Evolutionary conservation across 768 basidiomycete species (phyloP), one percentile per base, ranked within the genome.

Genomic region (Neoboletus magnificus): DNA sequence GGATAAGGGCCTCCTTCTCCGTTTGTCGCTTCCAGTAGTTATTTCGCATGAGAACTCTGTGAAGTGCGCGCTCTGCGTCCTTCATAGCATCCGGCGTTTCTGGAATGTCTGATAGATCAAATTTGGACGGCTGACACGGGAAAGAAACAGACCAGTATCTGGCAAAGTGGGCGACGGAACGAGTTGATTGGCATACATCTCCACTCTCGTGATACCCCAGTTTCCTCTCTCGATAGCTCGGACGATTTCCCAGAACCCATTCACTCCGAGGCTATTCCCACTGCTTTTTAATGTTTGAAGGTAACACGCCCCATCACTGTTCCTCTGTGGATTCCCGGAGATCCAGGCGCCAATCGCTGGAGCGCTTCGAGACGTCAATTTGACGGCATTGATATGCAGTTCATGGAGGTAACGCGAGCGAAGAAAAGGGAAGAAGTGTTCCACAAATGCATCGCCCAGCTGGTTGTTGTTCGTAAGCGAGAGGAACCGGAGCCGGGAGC

Each of bases 261-360:
- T 73, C 32, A 74, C 68, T 5, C 81, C 82, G 1, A 88, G 72
- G 18, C 67, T 67, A 58, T 88, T 88, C n/a, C 79, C 81, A 65
- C 78, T 86, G 54, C 79, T 75, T 58, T 77, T 79, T 43, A 87
- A 71, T 2, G 68, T 74, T 47, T 75, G 71, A 18, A 87, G 72
- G 16, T 71, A 70, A 54, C 82, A 83, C 18, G 7, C 45, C 32
- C 67, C 62, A 16, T 46, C 55, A 27, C 40, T 43, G 29, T 48
- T 57, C 32, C 59, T 43, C 4, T 51, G 48, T 11, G 45, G 46
- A n/a, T 51, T 47, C 5, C 81, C 80, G 13, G 79, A 74, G 18
- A 88, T 70, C 68, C 79, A 88, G 11, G 73, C 67, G 18, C 76
- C 62, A 55, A 88, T 75, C 51, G 62, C 61, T 0, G 78, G 71